Evolutionary conservation across 371 early-diverging fungal species (phyloP).

Genomic region (Apophysomyces trapeziformis): DNA sequence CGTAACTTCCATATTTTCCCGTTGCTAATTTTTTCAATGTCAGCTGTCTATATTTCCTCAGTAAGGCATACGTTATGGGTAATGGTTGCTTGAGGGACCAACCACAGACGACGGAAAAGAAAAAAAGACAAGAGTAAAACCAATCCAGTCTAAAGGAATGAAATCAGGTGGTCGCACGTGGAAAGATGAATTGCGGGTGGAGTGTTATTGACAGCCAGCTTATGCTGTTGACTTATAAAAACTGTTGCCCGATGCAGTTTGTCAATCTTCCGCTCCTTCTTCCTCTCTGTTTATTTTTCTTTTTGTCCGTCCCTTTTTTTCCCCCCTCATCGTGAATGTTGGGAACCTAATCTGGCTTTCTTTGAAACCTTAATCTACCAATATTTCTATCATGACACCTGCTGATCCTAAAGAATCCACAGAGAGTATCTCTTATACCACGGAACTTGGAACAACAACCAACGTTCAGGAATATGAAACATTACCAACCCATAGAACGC

Average conservation of each 20-base stretch:
- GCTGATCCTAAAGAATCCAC: neutral
- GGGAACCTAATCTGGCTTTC: conserved; percentile 6
- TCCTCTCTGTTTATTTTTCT: neutral
- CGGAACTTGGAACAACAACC: neutral
- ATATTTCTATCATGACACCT: neutral
- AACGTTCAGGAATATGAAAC: neutral
- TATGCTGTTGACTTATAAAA: too few species aligned
- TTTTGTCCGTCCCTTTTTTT: neutral
- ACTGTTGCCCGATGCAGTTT: too few species aligned
- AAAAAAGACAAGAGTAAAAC: neutral
- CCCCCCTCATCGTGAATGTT: neutral
- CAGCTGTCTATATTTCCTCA: neutral
- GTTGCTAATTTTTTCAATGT: neutral
- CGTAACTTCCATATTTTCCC: neutral
- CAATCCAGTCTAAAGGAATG: neutral
- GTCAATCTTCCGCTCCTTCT: neutral
- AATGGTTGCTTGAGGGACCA: neutral
- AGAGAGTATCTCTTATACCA: neutral
- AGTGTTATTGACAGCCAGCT: too few species aligned
- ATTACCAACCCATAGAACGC: conserved; percentile 5
- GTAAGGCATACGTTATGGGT: neutral
- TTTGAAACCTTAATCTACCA: neutral
- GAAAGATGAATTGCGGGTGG: neutral
- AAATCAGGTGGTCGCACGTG: conserved; percentile 7
- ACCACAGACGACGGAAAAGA: neutral